Base-by-base conservation (phyloP, 208 protist genomes). In the Leishmania major region DNA sequence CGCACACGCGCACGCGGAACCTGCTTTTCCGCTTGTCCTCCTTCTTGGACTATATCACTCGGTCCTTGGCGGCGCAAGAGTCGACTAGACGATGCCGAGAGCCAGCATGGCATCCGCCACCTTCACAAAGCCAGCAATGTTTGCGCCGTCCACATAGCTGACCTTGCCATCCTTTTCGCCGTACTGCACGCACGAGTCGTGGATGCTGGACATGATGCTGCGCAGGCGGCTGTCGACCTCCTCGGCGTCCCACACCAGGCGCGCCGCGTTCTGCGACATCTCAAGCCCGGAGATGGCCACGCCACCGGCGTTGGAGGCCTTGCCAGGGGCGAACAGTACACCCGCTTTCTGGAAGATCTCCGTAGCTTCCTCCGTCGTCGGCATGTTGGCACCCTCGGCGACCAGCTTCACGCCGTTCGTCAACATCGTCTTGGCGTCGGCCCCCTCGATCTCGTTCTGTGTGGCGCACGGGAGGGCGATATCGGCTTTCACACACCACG, bases 321-420 rank as follows among this genome's bases (percentile, higher is more conserved):
- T 99, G 74, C 92, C 97, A 40, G 98, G 98, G 15, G 87, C 95
- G 77, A 96, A 99, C 66, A 91, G 60, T 37, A 98, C 82, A 64
- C 91, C 90, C 2, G 78, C 79, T 37, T 88, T 78, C 28, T 89
- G 74, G 73, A 97, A 81, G 35, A 88, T 53, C 62, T 92, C 84
- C 57, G 97, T 96, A n/a, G 97, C 97, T 71, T 98, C 94, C 62
- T 85, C 70, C 10, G 89, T 97, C 40, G 88, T 94, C 7, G 94
- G 94, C 98, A 99, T 99, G 89, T 99, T 99, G 35, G 96, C 94
- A 22, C 96, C 96, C 84, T 99, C 98, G 10, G 89, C 91, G 15
- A 99, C 95, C 31, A 90, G 74, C 73, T 84, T 92, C 43, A 92
- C 82, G 69, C 97, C 97, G 87, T 93, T 95, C 11, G 87, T 84